phyloP scores from a whole-genome alignment of 2,329 filamentous ascomycete genomes.

The Diaporthe nobilis region DNA sequence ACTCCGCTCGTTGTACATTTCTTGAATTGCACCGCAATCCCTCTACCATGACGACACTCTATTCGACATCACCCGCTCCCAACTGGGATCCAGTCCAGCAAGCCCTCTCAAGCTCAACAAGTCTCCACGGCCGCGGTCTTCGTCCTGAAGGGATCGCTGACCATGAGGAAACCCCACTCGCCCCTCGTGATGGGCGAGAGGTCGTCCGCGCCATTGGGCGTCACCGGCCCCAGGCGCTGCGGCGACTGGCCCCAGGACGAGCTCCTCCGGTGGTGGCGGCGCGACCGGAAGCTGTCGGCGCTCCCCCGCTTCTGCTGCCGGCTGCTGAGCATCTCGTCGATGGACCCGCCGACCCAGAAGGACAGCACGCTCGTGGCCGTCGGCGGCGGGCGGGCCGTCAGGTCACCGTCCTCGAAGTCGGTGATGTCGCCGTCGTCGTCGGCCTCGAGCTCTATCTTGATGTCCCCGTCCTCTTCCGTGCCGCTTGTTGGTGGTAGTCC shows the following conservation, averaged over 20 bases:
- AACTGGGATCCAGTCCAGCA: not conserved
- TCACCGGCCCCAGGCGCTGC: slow-evolving; percentile 61
- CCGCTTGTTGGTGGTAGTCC: not conserved
- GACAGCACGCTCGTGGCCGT: slow-evolving; percentile 49
- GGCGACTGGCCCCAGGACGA: slow-evolving; percentile 27
- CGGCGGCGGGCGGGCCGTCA: slow-evolving; percentile 51
- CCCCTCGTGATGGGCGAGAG: slow-evolving; percentile 73
- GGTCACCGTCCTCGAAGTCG: slow-evolving; percentile 53
- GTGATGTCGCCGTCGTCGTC: slow-evolving; percentile 48
- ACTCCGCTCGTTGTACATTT: not conserved
- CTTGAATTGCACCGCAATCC: not conserved
- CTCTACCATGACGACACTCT: not conserved
- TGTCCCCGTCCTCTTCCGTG: slow-evolving; percentile 28
- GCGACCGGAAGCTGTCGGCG: not conserved
- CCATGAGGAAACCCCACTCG: slow-evolving; percentile 74
- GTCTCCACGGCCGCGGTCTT: slow-evolving; percentile 67
- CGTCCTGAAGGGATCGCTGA: slow-evolving; percentile 59
- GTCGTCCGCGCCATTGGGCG: slow-evolving; percentile 73
- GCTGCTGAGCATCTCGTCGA: slow-evolving; percentile 60
- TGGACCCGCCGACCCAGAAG: slow-evolving; percentile 51
- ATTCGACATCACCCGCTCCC: not conserved
- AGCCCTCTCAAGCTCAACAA: slow-evolving; percentile 53
- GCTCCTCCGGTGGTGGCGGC: slow-evolving; percentile 38
- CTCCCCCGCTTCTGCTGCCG: slow-evolving; percentile 38
- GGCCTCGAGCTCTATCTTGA: slow-evolving; percentile 46